Base-by-base conservation (phyloP, 1,139 yeast species). In the Magnusiomyces clavatus region DNA sequence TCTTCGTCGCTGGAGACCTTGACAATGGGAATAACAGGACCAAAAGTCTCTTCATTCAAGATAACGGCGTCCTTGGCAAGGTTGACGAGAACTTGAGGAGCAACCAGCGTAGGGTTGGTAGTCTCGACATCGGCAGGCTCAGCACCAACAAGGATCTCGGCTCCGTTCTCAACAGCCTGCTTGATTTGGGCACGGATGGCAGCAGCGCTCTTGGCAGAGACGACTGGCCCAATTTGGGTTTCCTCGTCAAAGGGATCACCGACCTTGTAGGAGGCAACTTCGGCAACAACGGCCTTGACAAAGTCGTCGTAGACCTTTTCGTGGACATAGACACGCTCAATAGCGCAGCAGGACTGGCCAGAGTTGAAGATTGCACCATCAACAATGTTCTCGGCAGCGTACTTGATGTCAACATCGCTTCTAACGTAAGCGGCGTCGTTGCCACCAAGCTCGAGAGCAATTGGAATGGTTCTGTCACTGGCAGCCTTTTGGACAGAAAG, bases 321-420 rank as follows among this genome's bases (percentile, higher is more conserved):
- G 59, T 87, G 89, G 36, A 87, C 85, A 60, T 84, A 85, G 43
- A 88, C 77, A 58, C 97, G 76, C 56, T 92, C 88, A 54, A 90
- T 88, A 52, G 95, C 88, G 43, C 94, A 87, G 73, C 97, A 89
- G 50, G 88, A 83, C 70, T 89, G 96, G 45, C 97, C 97, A 63
- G 85, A 80, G 70, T 89, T 89, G 68, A 76, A 77, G 77, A 86
- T 82, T 57, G 89, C 81, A 60, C 96, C 97, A 58, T 80, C 73
- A 29, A 92, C 88, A 46, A 90, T 82, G 84, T 94, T 86, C 66
- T 85, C 85, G 38, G 84, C 89, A 46, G 95, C 90, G 40, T 65
- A 63, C 52, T 55, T 51, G 50, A 64, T 52, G 44, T 59, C 61
- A 47, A 88, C 68, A 64, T 89, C 90, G 24, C 88, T 86, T 78